Base-by-base conservation (phyloP, 2,329 filamentous ascomycete genomes). In the Helicocarpus griseus region DNA sequence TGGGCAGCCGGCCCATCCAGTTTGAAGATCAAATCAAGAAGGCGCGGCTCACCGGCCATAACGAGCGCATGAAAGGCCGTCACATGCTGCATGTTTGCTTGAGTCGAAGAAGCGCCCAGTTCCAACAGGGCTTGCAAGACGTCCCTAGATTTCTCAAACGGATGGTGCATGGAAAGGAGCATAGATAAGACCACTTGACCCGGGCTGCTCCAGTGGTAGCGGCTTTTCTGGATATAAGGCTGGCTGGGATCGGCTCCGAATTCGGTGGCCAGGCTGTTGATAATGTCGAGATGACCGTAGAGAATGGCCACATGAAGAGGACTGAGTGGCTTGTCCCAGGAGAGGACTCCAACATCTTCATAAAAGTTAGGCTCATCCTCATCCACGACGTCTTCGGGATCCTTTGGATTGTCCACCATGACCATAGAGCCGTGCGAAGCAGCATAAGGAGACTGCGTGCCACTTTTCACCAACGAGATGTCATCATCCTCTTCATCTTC, bases 231-330 rank as follows among this genome's bases (percentile, higher is more conserved):
- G 24, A 85, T 74, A 63, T 93, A 74, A 0, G 72, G 14, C 90
- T 72, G 45, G 22, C 29, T 36, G 0, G 85, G 76, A 64, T 94
- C 87, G 4, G 87, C 87, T 6, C 87, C 89, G 61, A 87, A 93
- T 0, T 77, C 77, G 41, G 82, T 74, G 49, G 86, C 85, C 5
- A 95, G 77, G 22, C 81, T 66, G 52, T 83, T 79, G 13, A 91
- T 86, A 9, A 82, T 78, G 3, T 85, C 77, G 24, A 78, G 72
- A 57, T 91, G 83, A 0, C 87, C 87, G 54, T 81, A 79, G 1
- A 87, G 65, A 54, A 94, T 89, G 6, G 89, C 89, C 26, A 89
- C 76, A 64, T 95, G 89, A 4, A 94, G 74, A 1, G 89, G 81
- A 11, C 85, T 86, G 52, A 82, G 80, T 4, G 83, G 81, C 4